Evolutionary conservation across 768 basidiomycete genomes (phyloP).

Genomic region (Cystofilobasidium bisporidii): DNA sequence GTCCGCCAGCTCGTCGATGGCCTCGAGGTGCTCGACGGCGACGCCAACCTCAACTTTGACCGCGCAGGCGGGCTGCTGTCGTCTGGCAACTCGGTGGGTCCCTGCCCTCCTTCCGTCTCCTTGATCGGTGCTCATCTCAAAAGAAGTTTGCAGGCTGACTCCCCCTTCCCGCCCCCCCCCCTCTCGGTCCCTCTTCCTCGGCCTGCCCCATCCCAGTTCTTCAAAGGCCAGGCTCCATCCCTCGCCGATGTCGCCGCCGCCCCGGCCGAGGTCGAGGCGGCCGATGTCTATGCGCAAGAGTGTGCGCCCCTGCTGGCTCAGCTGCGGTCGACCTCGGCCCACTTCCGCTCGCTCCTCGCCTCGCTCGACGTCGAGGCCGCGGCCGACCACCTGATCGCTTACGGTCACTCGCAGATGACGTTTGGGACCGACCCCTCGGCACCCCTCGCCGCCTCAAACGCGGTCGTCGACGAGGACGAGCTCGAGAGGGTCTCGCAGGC

Average conservation of each 20-base stretch:
- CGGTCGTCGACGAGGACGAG: slow-evolving; percentile 27
- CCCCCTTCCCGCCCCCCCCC: background rate
- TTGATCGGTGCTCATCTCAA: too few relatives aligned
- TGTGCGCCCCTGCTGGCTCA: slow-evolving; percentile 31
- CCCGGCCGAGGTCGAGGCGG: slow-evolving; percentile 6
- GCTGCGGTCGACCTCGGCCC: slow-evolving; percentile 11
- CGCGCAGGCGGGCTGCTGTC: slow-evolving; percentile 72
- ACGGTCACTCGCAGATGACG: slow-evolving; percentile 23
- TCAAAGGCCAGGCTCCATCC: slow-evolving; percentile 5
- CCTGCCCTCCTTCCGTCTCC: background rate
- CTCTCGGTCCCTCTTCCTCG: too few relatives aligned
- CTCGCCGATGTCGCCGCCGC: background rate
- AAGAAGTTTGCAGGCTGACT: too few relatives aligned
- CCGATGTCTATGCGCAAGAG: background rate
- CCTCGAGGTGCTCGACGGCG: slow-evolving; percentile 77
- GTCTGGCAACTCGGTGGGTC: slow-evolving; percentile 59
- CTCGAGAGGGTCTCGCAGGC: slow-evolving; percentile 31
- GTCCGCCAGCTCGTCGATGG: slow-evolving; percentile 75
- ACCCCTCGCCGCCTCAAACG: background rate
- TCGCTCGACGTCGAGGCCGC: slow-evolving; percentile 11
- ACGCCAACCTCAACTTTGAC: slow-evolving; percentile 81
- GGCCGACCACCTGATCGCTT: slow-evolving; percentile 24
- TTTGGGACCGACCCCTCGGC: too few relatives aligned
- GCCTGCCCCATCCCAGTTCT: slow-evolving; percentile 17
- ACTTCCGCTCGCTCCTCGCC: slow-evolving; percentile 19